Conservation (phyloP, 2,329 filamentous ascomycete genomes). For the Cladosporium sp. region DNA sequence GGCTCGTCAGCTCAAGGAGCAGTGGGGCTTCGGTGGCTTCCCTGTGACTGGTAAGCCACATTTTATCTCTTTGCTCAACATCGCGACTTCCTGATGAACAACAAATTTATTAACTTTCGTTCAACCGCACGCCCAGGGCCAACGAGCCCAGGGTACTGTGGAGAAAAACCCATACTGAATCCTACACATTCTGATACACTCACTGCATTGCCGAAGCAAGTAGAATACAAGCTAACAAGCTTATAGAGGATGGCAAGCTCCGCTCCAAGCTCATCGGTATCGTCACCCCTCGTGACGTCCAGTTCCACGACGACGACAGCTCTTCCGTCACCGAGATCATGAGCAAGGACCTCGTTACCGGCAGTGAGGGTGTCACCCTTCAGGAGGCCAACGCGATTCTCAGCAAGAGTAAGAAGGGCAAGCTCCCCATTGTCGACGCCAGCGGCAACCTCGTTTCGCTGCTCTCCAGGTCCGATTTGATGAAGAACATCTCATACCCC, state of each 20-base stretch:
- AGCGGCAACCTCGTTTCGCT: slow-evolving; percentile 63
- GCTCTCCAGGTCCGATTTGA: slow-evolving; percentile 90
- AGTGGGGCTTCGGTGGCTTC: slow-evolving; percentile 98
- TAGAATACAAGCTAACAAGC: slow-evolving; percentile 11
- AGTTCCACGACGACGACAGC: slow-evolving; percentile 77
- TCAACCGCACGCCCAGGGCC: slow-evolving; percentile 82
- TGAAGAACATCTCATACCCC: slow-evolving; percentile 97
- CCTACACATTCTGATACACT: background rate
- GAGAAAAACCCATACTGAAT: slow-evolving; percentile 27
- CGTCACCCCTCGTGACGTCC: slow-evolving; percentile 95
- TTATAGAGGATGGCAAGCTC: slow-evolving; percentile 79
- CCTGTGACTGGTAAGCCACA: slow-evolving; percentile 86
- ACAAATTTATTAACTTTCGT: slow-evolving; percentile 97
- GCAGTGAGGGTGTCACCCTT: slow-evolving; percentile 74
- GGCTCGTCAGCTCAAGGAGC: slow-evolving; percentile 88
- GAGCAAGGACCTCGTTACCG: slow-evolving; percentile 91
- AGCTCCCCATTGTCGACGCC: slow-evolving; percentile 49
- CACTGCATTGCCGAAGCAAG: background rate
- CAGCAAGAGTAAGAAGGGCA: slow-evolving; percentile 91
- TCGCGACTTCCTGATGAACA: slow-evolving; percentile 65
- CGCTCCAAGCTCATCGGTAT: slow-evolving; percentile 96
- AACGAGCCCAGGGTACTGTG: slow-evolving; percentile 31
- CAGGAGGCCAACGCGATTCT: slow-evolving; percentile 89
- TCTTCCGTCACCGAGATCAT: slow-evolving; percentile 83
- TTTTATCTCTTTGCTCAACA: slow-evolving; percentile 13